Base-by-base conservation (phyloP, 192 early-diverging fungal genomes). In the Spinellus fusiger region DNA sequence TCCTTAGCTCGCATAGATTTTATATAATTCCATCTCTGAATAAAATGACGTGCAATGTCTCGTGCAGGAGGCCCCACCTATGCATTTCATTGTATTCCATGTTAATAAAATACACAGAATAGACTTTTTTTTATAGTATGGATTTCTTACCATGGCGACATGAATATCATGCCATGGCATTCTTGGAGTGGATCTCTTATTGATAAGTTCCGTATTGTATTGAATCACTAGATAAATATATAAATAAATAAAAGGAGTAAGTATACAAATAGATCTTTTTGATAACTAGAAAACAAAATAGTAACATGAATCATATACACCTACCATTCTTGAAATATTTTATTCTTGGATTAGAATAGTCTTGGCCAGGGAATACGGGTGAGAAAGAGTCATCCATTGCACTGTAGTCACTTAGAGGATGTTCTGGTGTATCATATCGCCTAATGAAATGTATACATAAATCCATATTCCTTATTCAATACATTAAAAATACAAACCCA, bases 101-200 rank as follows among this genome's bases (percentile, higher is more conserved):
- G 22, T 1, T 15, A 29, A 5, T 28, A 16, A 28, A 49, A 22
- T 12, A 49, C 10, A 25, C 15, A 53, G 46, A 25, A 20, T 6
- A 62, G 25, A 34, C 3, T 20, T 26, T 2, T 5, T n/a, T 2
- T n/a, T 5, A 35, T 20, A 44, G 20, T 13, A 33, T 12, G 10
- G 18, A 25, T 33, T 28, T 49, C 56, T 67, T 60, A 77, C 82
- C 75, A 95, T 83, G 18, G 83, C 89, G 38, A 88, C 73, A 28
- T 83, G 81, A 16, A 95, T 83, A 53, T 95, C 93, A 64, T 95
- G 91, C 93, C 93, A 95, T 8, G 93, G 93, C 91, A 93, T 92
- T 50, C 93, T 83, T 40, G 87, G 66, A 1, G 68, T 61, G 2
- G 56, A 44, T 10, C 67, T 65, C 34, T 73, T 79, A 54, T 81